Percentiles rank a stretch among this genome's conserved stretches.
phyloP scores from a whole-genome alignment of 345 rosid species.

The Rhizophora apiculata region DNA sequence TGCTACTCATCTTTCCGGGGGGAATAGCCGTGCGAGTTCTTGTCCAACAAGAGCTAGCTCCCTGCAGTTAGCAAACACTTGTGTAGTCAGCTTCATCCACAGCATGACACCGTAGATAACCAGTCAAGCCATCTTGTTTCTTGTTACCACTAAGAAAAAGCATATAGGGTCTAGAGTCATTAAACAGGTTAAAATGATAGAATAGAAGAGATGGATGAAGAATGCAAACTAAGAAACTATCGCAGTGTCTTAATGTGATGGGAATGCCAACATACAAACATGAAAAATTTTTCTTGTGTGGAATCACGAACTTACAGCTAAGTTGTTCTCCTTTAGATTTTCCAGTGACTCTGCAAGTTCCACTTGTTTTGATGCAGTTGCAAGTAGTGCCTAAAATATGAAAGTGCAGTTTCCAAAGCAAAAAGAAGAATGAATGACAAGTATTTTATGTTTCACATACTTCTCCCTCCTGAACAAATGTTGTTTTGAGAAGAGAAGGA shows the following conservation, averaged over 20 bases:
- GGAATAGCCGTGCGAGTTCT: slow-evolving; percentile 44
- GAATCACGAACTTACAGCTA: slow-evolving; percentile 44
- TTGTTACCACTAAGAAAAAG: too few species aligned
- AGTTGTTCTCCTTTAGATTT: slow-evolving; percentile 47
- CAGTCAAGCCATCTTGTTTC: too few species aligned
- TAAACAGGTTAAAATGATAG: too few species aligned
- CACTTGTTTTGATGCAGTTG: slow-evolving; percentile 85
- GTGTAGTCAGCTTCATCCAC: too few species aligned
- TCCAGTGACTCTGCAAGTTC: slow-evolving; percentile 88
- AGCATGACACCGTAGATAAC: too few species aligned
- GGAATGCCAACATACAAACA: background rate
- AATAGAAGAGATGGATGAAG: background rate
- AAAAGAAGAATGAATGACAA: background rate
- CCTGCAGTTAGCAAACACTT: slow-evolving; percentile 34
- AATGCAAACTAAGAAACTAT: background rate
- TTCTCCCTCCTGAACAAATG: background rate
- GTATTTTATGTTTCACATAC: background rate
- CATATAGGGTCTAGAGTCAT: too few species aligned
- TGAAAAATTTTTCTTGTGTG: background rate
- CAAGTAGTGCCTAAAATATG: slow-evolving; percentile 65
- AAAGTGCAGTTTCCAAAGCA: slow-evolving; percentile 13
- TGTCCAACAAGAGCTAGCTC: slow-evolving; percentile 65
- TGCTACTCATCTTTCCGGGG: slow-evolving; percentile 37
- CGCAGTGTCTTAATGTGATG: background rate
- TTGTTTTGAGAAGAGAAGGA: slow-evolving; percentile 6